Conservation (phyloP, 202 grass and related monocot species). For the Setaria viridis region DNA sequence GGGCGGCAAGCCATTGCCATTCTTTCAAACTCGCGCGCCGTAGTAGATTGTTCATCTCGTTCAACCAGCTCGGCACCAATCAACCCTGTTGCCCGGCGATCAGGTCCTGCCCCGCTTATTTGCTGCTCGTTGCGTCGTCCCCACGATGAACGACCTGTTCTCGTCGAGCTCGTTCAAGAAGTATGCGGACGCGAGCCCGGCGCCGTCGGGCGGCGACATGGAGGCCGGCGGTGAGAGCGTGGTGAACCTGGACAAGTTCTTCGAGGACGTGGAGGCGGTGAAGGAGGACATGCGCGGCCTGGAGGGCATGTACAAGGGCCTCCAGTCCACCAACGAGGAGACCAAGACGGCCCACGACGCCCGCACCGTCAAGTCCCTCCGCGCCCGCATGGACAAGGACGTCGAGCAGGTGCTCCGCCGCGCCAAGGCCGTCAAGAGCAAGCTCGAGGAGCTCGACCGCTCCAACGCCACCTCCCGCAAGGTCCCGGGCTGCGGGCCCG, state of each 20-base stretch:
- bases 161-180: slow-evolving; percentile 90
- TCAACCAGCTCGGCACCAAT: not conserved
- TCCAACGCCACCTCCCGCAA: slow-evolving; percentile 65
- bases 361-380: slow-evolving; percentile 67
- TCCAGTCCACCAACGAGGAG: slow-evolving; percentile 83
- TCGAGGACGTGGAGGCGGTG: slow-evolving; percentile 71
- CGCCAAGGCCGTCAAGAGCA: slow-evolving; percentile 65
- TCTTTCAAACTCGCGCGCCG: slow-evolving; percentile 24
- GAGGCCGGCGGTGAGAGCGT: slow-evolving; percentile 60
- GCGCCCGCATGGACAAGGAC: slow-evolving; percentile 72
- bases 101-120: not conserved
- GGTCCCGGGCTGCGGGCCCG: slow-evolving; percentile 74
- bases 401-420: slow-evolving; percentile 66
- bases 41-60: not conserved
- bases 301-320: slow-evolving; percentile 59
- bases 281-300: slow-evolving; percentile 69
- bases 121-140: not conserved
- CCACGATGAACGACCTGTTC: slow-evolving; percentile 92
- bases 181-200: slow-evolving; percentile 68
- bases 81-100: not conserved
- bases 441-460: slow-evolving; percentile 71
- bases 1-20: slow-evolving; percentile 44
- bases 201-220: slow-evolving; percentile 55
- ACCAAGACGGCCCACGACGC: slow-evolving; percentile 73
- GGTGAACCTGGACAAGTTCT: slow-evolving; percentile 68